phyloP scores from a whole-genome alignment of 345 rosid species.

The Zanthoxylum bungeanum region DNA sequence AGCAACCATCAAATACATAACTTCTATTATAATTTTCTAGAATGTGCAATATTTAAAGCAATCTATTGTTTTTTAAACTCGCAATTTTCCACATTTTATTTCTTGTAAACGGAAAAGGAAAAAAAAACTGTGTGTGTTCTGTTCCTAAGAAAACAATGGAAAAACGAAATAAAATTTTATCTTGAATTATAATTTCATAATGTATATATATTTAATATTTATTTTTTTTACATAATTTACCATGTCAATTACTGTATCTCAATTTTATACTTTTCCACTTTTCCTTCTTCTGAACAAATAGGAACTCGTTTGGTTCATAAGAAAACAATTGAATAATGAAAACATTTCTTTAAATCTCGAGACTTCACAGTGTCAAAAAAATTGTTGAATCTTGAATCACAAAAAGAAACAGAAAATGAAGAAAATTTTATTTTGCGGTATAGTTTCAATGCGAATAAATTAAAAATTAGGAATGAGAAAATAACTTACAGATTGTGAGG shows the following conservation, averaged over 20 bases:
- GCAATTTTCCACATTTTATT: background rate
- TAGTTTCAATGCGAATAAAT: background rate
- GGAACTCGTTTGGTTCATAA: no score
- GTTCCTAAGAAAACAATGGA: background rate
- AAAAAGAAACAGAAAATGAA: background rate
- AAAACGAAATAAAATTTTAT: background rate
- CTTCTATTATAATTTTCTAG: background rate
- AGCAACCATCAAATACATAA: background rate
- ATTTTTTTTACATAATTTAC: no score
- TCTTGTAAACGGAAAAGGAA: background rate
- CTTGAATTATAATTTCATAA: background rate
- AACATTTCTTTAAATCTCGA: no score
- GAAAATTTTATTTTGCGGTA: background rate
- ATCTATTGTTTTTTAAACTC: background rate
- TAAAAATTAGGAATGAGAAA: background rate
- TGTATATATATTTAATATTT: no score
- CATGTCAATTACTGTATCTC: no score
- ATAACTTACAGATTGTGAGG: slow-evolving; percentile 62
- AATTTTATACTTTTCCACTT: no score
- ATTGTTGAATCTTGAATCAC: no score
- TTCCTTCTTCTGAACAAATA: no score
- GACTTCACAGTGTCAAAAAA: no score
- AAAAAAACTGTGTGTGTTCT: background rate
- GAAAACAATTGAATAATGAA: no score
- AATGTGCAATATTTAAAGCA: background rate